Evolutionary conservation across 345 rosid genomes (phyloP).

Genomic region (Citrus australasica): DNA sequence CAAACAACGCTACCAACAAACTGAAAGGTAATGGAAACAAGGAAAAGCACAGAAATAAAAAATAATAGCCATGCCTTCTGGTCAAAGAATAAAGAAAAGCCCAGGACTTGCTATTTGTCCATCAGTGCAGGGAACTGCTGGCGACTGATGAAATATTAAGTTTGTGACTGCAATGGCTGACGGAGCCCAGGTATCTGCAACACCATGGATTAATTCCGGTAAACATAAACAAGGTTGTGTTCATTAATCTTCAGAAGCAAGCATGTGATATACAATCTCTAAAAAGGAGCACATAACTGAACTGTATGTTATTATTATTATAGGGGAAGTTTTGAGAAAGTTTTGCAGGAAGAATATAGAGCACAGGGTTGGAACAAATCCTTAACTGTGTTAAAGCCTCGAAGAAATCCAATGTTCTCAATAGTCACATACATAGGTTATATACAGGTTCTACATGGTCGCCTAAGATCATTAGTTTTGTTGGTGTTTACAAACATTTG

Average conservation of each 20-base stretch:
- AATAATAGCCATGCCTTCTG: not conserved
- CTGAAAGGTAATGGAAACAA: not conserved
- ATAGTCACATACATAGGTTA: not conserved
- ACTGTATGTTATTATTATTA: not conserved
- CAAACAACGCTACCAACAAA: not conserved
- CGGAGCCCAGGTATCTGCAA: conserved; percentile 57
- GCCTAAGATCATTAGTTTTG: not conserved
- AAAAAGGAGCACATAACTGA: not conserved
- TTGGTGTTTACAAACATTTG: not conserved
- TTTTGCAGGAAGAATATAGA: not conserved
- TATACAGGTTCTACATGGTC: too few relatives aligned
- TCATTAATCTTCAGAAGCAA: not conserved
- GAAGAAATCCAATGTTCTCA: not conserved
- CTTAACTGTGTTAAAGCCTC: not conserved
- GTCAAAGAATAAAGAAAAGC: not conserved
- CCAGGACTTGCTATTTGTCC: not conserved
- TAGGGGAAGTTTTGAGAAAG: not conserved
- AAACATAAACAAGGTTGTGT: not conserved
- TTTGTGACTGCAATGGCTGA: conserved; percentile 10
- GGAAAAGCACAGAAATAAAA: not conserved
- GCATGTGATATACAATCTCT: not conserved
- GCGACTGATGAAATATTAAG: not conserved
- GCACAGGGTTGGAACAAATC: not conserved
- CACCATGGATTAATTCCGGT: not conserved
- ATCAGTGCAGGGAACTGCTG: not conserved